phyloP scores from a whole-genome alignment of 2,329 filamentous ascomycete species.

The Chrysosporium keratinophilum region DNA sequence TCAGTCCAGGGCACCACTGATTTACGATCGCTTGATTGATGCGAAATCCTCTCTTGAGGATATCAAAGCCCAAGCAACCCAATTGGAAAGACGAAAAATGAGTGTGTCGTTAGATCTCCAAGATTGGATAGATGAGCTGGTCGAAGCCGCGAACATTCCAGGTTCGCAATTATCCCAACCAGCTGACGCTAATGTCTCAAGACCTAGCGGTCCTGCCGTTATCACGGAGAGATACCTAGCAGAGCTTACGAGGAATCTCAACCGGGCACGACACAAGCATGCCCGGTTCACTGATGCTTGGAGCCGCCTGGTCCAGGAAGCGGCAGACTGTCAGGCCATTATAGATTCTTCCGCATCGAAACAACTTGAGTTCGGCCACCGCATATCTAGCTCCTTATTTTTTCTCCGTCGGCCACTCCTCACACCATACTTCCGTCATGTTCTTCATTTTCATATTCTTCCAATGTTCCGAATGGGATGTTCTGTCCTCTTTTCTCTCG shows the following conservation, averaged over 20 bases:
- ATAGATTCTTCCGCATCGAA: slow-evolving; percentile 74
- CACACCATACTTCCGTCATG: slow-evolving; percentile 71
- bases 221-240: slow-evolving; percentile 91
- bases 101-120: slow-evolving; percentile 64
- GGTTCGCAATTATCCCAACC: slow-evolving; percentile 44
- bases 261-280: slow-evolving; percentile 71
- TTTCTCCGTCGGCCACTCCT: slow-evolving; percentile 41
- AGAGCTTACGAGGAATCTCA: slow-evolving; percentile 71
- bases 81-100: slow-evolving; percentile 69
- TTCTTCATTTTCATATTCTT: slow-evolving; percentile 62
- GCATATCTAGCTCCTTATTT: slow-evolving; percentile 46
- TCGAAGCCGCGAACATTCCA: slow-evolving; percentile 61
- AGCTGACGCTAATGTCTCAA: slow-evolving; percentile 29
- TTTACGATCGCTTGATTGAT: slow-evolving; percentile 82
- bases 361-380: slow-evolving; percentile 62
- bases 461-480: slow-evolving; percentile 56
- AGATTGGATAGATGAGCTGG: slow-evolving; percentile 94
- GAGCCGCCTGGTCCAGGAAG: slow-evolving; percentile 65
- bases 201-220: slow-evolving; percentile 57
- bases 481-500: slow-evolving; percentile 59
- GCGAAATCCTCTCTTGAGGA: slow-evolving; percentile 68
- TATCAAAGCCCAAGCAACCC: slow-evolving; percentile 67
- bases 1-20: slow-evolving; percentile 65
- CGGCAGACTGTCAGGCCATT: slow-evolving; percentile 65
- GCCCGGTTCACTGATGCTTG: slow-evolving; percentile 77